Evolutionary conservation across 805 yeast species (phyloP), one percentile per base, ranked within the genome.

Genomic region (Starmera quercuum): DNA sequence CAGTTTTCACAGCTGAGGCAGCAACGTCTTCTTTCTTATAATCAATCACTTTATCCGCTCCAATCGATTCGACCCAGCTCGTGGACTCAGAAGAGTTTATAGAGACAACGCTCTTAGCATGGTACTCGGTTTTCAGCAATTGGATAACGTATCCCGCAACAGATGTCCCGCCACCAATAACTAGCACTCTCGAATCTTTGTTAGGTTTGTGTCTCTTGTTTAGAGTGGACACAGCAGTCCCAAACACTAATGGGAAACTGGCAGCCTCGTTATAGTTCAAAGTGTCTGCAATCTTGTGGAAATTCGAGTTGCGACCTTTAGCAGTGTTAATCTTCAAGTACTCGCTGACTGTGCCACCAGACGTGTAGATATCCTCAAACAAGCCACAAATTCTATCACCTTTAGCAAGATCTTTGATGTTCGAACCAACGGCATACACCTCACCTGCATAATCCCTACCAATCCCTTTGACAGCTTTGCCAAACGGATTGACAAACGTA

Each of bases 131-230:
- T 51, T 71, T 78, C 8, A 79, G 73, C 26, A 82, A 52, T 52
- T 78, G 83, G 23, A 74, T 59, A 4, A 68, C 63, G 38, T 63
- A 66, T 20, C 66, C 51, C 16, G 88, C 87, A 12, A 81, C 87
- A 11, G 78, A 58, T 2, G 94, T 76, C 7, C 83, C 78, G 18
- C 82, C 90, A 25, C 95, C 95, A 30, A 82, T 59, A 15, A 84
- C 66, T 31, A 83, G 61, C 4, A 81, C 71, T 37, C 65, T 69
- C 5, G 74, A 61, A 12, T 60, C 56, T 9, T 62, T 61, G 25
- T 59, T 61, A 15, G 71, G 56, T 22, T 56, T 52, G 36, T 64
- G 61, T 4, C 51, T 50, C 19, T 46, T 43, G 6, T 47, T 38
- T 7, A 51, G 49, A 20, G 69, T 51, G 32, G 65, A 51, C 42